These are phyloP conservation scores for Paulownia fortunei DNA, from an alignment of 257 asterid species.

Conservation along the genomic window DNA sequence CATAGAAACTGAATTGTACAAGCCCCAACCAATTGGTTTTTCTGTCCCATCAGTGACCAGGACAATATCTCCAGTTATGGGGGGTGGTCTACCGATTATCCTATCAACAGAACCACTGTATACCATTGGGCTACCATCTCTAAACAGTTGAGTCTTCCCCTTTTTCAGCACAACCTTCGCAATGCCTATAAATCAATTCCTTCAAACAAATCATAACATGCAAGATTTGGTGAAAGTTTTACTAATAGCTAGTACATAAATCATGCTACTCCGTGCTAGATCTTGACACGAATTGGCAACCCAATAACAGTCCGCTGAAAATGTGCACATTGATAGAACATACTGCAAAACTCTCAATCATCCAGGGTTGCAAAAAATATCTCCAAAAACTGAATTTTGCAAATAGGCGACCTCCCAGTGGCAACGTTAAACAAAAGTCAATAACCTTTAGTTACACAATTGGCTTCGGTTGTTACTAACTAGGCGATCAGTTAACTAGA, in stretches of 20 bases:
- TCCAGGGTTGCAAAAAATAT: background rate
- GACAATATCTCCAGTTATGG: conserved; percentile 84
- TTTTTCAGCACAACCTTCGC: conserved; percentile 91
- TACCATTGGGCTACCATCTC: conserved; percentile 94
- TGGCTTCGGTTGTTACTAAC: background rate
- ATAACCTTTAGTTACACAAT: background rate
- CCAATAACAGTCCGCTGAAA: background rate
- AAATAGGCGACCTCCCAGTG: background rate
- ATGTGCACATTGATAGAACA: background rate
- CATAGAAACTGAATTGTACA: conserved; percentile 92
- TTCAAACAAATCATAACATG: conserved; percentile 15
- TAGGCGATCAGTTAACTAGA: background rate
- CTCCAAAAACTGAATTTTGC: background rate
- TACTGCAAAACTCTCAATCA: background rate
- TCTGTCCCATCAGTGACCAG: conserved; percentile 88
- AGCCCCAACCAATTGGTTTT: conserved; percentile 97
- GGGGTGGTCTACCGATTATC: conserved; percentile 91
- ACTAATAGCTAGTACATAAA: background rate
- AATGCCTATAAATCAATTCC: conserved; percentile 51
- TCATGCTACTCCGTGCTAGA: background rate
- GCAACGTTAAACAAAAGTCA: background rate
- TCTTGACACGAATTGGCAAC: background rate
- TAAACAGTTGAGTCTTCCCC: conserved; percentile 89
- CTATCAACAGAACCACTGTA: conserved; percentile 96
- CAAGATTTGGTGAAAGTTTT: background rate